Base-by-base conservation (phyloP, 2,329 filamentous ascomycete genomes). In the Diplodia seriata region DNA sequence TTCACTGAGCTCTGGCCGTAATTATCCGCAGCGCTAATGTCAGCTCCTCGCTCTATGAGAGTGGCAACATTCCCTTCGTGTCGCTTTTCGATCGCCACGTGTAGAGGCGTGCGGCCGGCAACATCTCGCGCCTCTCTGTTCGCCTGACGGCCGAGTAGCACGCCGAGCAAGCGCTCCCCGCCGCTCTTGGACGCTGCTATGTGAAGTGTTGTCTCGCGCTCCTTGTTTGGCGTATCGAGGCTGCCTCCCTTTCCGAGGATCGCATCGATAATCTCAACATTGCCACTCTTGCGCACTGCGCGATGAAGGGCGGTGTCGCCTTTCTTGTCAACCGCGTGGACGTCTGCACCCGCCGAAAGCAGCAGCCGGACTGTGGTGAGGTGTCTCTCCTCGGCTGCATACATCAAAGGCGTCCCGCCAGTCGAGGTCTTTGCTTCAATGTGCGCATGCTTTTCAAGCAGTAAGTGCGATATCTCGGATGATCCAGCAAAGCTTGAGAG, bases 221-320 rank as follows among this genome's bases (percentile, higher is more conserved):
- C 66, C 49, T 62, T 67, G 36, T 67, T 67, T 18, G 55, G 11
- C 12, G 50, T 50, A 20, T 67, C 49, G 9, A 62, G 33, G 29
- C 23, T 55, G n/a, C 55, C 66, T 2, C 56, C 66, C n/a, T 62
- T 67, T 15, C 49, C 43, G 20, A 61, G 1, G 9, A 67, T 38
- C 15, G 56, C 18, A 38, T 57, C 55, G 11, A 62, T 62, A 14
- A 67, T 57, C 23, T 67, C 66, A 15, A 29, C 26, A 53, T 47
- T 62, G 26, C 66, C 55, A 11, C 50, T 62, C 18, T 67, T 67
- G 15, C 56, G 55, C 18, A 67, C 38, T 3, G 66, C 47, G n/a
- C 66, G 66, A 18, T 67, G 66, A 9, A 67, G 56, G 20, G 66
- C 66, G 4, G 66, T 67, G 47, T 67, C 56, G 43, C 66, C 66